A percentile compares a stretch with the other conserved stretches of the same genome.
These are phyloP conservation scores for Schizonepeta tenuifolia DNA, from an alignment of 257 asterid genomes.

Conservation along the genomic window DNA sequence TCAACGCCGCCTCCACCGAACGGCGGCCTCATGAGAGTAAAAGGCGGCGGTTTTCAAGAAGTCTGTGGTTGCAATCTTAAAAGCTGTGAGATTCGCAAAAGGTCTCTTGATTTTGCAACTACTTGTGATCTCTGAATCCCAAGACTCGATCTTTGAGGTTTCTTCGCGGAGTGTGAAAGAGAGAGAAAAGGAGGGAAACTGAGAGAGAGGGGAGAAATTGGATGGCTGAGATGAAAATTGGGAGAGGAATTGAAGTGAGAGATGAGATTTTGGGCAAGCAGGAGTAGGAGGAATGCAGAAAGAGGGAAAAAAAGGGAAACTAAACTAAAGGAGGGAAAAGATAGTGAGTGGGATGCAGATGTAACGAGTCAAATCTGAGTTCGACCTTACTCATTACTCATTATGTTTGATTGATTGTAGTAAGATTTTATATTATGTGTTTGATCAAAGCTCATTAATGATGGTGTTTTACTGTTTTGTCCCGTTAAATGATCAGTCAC, in stretches of 20 bases:
- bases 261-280: background rate
- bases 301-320: background rate
- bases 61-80: too few relatives aligned
- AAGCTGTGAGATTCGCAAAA: too few relatives aligned
- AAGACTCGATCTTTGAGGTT: conserved; percentile 30
- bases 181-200: conserved; percentile 14
- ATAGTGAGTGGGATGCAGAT: background rate
- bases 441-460: too few relatives aligned
- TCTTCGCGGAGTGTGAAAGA: conserved; percentile 15
- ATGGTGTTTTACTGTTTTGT: too few relatives aligned
- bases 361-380: conserved; percentile 6
- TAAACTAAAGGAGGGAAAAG: conserved; percentile 2
- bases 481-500: too few relatives aligned
- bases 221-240: conserved; percentile 18
- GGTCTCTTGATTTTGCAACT: conserved; percentile 11
- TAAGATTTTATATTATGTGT: too few relatives aligned
- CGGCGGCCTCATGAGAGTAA: conserved; percentile 58
- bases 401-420: background rate
- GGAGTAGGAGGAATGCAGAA: background rate
- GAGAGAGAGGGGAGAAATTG: conserved; percentile 1
- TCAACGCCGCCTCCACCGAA: conserved; percentile 45
- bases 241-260: conserved; percentile 10
- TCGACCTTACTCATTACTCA: background rate
- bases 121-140: conserved; percentile 10
- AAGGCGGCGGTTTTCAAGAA: conserved; percentile 57